Conservation (phyloP, 169 alveolate genomes). For the Plasmodium gallinaceum region DNA sequence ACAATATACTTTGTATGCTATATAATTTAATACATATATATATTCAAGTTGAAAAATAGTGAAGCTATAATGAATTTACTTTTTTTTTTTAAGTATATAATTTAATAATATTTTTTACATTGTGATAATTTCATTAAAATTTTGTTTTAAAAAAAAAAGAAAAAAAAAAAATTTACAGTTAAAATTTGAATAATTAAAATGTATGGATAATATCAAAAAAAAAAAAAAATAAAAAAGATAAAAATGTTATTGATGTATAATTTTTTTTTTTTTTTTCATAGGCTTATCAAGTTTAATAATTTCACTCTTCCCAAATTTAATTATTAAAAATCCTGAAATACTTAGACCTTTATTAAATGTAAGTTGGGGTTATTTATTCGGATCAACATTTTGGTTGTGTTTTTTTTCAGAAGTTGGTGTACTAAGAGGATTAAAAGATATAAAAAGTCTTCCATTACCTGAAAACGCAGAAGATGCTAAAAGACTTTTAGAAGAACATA, state of each 20-base stretch:
- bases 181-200: too few species aligned
- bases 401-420: slow-evolving; percentile 66
- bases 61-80: neutral
- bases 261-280: neutral
- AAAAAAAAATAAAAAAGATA: too few species aligned
- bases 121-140: too few species aligned
- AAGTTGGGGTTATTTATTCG: slow-evolving; percentile 86
- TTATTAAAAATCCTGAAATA: slow-evolving; percentile 69
- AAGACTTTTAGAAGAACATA: slow-evolving; percentile 42
- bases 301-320: slow-evolving; percentile 76
- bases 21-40: too few species aligned
- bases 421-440: slow-evolving; percentile 22
- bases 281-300: slow-evolving; percentile 67
- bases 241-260: too few species aligned
- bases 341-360: slow-evolving; percentile 82
- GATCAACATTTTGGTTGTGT: slow-evolving; percentile 83
- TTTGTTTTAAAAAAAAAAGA: too few species aligned
- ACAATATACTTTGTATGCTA: too few species aligned
- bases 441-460: slow-evolving; percentile 19
- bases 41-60: neutral
- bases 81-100: too few species aligned
- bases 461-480: slow-evolving; percentile 69
- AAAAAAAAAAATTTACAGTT: too few species aligned
- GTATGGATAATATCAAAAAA: too few species aligned
- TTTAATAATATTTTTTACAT: too few species aligned